A percentile compares a stretch with the other conserved stretches of the same genome.
phyloP scores from a whole-genome alignment of 805 yeast genomes.

The Metschnikowia noctiluminum region DNA sequence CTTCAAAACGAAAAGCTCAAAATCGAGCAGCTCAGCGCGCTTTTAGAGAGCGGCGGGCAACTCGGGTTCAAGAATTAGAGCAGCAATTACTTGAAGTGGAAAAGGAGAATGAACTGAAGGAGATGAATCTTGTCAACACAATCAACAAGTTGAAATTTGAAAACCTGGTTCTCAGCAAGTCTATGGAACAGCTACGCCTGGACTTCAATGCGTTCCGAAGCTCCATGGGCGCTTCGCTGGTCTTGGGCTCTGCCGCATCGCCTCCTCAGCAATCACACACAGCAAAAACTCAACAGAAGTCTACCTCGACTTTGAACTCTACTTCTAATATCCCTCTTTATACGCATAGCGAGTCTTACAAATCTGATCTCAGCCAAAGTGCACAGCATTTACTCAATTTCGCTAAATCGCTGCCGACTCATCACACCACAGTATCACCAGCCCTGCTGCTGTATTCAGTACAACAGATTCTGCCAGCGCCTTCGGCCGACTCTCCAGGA shows the following conservation, averaged over 20 bases:
- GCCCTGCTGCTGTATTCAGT: constrained; percentile 34
- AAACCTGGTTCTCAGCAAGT: constrained; percentile 41
- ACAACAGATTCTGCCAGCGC: constrained; percentile 54
- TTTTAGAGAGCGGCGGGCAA: constrained; percentile 82
- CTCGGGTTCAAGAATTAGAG: constrained; percentile 75
- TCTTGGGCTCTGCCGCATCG: constrained; percentile 2
- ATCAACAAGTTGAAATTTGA: constrained; percentile 47
- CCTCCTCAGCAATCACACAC: constrained; percentile 5
- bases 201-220: constrained; percentile 25
- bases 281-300: neutral
- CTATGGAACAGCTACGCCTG: constrained; percentile 39
- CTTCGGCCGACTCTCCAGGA: constrained; percentile 49
- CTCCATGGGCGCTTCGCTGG: constrained; percentile 1
- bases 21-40: constrained; percentile 94
- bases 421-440: constrained; percentile 14
- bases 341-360: constrained; percentile 8
- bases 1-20: constrained; percentile 83
- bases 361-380: constrained; percentile 16
- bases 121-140: constrained; percentile 50
- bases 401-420: constrained; percentile 19
- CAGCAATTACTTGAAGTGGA: constrained; percentile 63
- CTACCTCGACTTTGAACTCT: neutral
- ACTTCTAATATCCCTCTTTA: neutral
- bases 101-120: constrained; percentile 59
- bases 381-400: constrained; percentile 20